Evolutionary conservation across 23 red algal genomes (phyloP).

Genomic region (Gracilaria gracilis): DNA sequence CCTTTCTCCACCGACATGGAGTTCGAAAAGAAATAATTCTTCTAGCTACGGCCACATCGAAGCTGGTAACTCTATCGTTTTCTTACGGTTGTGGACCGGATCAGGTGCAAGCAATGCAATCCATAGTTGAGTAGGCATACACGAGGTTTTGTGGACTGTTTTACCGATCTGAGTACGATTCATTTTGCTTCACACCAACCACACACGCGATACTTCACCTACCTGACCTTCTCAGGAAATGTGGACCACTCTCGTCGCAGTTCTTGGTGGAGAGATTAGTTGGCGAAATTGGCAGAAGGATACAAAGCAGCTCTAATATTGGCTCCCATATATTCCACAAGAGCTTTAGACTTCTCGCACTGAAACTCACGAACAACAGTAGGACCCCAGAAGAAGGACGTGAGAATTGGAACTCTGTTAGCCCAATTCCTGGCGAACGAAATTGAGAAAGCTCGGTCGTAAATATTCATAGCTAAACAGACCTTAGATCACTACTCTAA

Average conservation of each 20-base stretch:
- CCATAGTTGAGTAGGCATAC: not conserved
- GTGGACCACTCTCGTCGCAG: constrained; percentile 1
- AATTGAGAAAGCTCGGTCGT: too few species aligned
- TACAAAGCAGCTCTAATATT: not conserved
- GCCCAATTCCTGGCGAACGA: too few species aligned
- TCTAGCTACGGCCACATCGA: not conserved
- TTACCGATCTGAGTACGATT: not conserved
- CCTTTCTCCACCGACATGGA: not conserved
- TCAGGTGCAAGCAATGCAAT: not conserved
- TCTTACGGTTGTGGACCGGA: not conserved
- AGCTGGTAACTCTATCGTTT: not conserved
- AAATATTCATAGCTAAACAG: too few species aligned
- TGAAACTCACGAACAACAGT: not conserved
- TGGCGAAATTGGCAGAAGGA: constrained; percentile 10
- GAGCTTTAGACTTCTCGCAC: not conserved
- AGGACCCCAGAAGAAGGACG: not conserved
- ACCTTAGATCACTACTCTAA: too few species aligned
- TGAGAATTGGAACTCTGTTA: too few species aligned
- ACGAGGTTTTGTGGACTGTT: not conserved
- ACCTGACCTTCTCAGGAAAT: constrained; percentile 7
- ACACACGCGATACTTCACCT: constrained; percentile 31
- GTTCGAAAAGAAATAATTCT: not conserved
- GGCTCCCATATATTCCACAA: not conserved
- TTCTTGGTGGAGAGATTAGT: not conserved
- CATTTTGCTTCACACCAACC: constrained; percentile 30